phyloP scores from a whole-genome alignment of 805 yeast genomes.

The Aciculoconidium aculeatum region DNA sequence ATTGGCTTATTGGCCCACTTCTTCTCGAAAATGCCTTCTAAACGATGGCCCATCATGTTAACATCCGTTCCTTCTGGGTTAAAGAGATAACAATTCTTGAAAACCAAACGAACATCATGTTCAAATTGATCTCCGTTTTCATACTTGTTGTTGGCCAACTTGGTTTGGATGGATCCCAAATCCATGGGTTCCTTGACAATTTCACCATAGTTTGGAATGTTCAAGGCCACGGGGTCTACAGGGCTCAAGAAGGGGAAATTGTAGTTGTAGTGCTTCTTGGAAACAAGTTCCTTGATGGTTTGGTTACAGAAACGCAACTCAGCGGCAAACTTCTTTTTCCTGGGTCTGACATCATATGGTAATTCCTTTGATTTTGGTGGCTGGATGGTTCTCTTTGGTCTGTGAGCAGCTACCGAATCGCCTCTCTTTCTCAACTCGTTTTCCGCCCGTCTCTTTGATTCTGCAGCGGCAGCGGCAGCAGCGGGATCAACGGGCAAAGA shows the following conservation, averaged over 20 bases:
- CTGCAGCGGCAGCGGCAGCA: slow-evolving; percentile 21
- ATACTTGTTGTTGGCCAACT: slow-evolving; percentile 80
- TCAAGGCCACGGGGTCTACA: slow-evolving; percentile 91
- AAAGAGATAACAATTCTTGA: slow-evolving; percentile 83
- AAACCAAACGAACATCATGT: slow-evolving; percentile 73
- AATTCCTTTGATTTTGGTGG: slow-evolving; percentile 95
- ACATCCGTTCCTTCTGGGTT: slow-evolving; percentile 98
- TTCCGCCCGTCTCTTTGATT: slow-evolving; percentile 37
- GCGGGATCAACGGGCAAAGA: slow-evolving; percentile 9
- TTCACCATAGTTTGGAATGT: slow-evolving; percentile 85
- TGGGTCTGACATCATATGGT: slow-evolving; percentile 85
- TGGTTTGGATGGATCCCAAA: slow-evolving; percentile 74
- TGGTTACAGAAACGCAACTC: slow-evolving; percentile 83
- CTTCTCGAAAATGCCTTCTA: slow-evolving; percentile 80
- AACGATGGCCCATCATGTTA: slow-evolving; percentile 87
- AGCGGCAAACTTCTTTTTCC: slow-evolving; percentile 84
- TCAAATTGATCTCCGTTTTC: slow-evolving; percentile 87
- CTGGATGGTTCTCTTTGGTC: slow-evolving; percentile 94
- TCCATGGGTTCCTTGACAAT: slow-evolving; percentile 93
- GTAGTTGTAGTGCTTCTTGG: slow-evolving; percentile 78
- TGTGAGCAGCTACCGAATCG: slow-evolving; percentile 68
- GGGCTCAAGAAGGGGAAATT: slow-evolving; percentile 91
- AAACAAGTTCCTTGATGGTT: slow-evolving; percentile 71
- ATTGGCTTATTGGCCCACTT: slow-evolving; percentile 72
- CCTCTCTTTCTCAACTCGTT: slow-evolving; percentile 47